phyloP scores from a whole-genome alignment of 2,329 filamentous ascomycete species.

The Bipolaris cookei region DNA sequence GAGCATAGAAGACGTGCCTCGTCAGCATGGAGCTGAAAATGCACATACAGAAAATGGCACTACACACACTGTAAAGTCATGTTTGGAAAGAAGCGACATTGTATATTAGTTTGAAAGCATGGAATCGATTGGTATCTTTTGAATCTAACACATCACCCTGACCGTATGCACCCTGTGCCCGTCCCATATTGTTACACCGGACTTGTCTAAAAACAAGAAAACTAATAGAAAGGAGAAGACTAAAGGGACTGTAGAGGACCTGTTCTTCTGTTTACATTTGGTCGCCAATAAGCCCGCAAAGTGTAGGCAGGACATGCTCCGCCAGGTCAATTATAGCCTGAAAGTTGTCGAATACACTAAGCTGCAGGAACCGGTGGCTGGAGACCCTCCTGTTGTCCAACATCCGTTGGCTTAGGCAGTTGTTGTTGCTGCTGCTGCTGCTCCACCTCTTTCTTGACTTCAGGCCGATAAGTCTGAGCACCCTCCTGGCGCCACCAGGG shows the following conservation, averaged over 20 bases:
- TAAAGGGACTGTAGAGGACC: background rate
- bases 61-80: background rate
- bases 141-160: conserved; percentile 8
- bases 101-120: conserved; percentile 10
- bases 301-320: background rate
- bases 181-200: conserved; percentile 6
- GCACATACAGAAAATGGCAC: background rate
- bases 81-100: conserved; percentile 4
- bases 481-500: conserved; percentile 47
- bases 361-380: conserved; percentile 8
- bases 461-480: conserved; percentile 18
- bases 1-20: background rate
- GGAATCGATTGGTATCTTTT: conserved; percentile 27
- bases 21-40: background rate
- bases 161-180: background rate
- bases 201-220: background rate
- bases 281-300: background rate
- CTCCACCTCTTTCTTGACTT: conserved; percentile 15
- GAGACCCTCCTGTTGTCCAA: conserved; percentile 10
- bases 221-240: background rate
- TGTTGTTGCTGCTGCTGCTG: conserved; percentile 1
- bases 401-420: conserved; percentile 14
- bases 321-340: background rate
- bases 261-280: background rate
- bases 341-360: conserved; percentile 1